Conservation (phyloP, 2,329 filamentous ascomycete genomes). For the Neospermospora avenae region DNA sequence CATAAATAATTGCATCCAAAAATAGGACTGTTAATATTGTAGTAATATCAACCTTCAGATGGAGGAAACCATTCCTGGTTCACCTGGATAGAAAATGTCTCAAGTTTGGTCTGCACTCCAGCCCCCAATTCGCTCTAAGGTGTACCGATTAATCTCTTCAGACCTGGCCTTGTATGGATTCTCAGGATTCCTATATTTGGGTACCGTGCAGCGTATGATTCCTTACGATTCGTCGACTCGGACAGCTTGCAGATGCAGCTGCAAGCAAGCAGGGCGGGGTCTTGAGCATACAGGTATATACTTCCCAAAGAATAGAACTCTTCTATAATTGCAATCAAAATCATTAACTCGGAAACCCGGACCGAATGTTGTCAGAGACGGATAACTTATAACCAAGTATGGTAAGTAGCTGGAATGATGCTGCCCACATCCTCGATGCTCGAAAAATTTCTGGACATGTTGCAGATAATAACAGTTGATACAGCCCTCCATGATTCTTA, state of each 20-base stretch:
- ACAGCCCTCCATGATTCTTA: background rate
- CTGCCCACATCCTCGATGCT: background rate
- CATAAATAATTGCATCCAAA: background rate
- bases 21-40: background rate
- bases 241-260: background rate
- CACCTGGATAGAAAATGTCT: conserved; percentile 4
- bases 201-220: background rate
- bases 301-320: background rate
- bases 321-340: background rate
- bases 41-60: background rate
- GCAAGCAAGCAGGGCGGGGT: background rate
- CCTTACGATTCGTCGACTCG: background rate
- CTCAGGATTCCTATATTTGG: background rate
- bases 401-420: background rate
- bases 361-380: background rate
- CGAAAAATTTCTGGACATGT: background rate
- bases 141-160: background rate
- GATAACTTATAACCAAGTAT: background rate
- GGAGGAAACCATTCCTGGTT: background rate
- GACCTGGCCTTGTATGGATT: background rate
- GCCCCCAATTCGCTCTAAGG: background rate
- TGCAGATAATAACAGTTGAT: background rate
- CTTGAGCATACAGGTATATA: background rate
- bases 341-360: conserved; percentile 4
- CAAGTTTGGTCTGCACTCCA: background rate